Evolutionary conservation across 2,329 filamentous ascomycete species (phyloP).

Genomic region (Ophiosphaerella korrae): DNA sequence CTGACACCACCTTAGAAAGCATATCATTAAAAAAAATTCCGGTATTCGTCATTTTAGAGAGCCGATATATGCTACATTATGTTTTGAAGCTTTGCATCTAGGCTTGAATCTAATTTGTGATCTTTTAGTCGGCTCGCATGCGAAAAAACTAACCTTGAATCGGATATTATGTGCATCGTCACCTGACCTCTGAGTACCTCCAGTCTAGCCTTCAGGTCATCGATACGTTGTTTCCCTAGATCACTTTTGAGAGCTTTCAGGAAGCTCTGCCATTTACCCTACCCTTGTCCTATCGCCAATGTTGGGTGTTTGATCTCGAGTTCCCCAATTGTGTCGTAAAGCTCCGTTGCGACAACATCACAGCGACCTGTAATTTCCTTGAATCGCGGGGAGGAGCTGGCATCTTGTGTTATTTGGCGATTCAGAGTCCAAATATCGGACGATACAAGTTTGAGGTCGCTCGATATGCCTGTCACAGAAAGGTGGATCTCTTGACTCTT

Average conservation of each 20-base stretch:
- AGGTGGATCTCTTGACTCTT: not conserved
- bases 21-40: not conserved
- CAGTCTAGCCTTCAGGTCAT: conserved; percentile 1
- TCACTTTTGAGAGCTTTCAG: conserved; percentile 5
- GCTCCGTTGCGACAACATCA: no score
- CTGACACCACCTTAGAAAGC: not conserved
- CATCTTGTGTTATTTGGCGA: no score
- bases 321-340: no score
- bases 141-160: conserved; percentile 1
- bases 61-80: not conserved
- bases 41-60: not conserved
- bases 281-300: not conserved
- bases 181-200: conserved; percentile 3
- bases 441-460: not conserved
- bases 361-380: no score
- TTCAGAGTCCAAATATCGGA: no score
- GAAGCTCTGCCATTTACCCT: conserved; percentile 2
- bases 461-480: not conserved
- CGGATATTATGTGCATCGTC: not conserved
- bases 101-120: not conserved
- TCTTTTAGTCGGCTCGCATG: not conserved
- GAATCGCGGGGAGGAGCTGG: no score
- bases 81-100: not conserved
- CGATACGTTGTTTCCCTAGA: conserved; percentile 4
- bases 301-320: no score